Evolutionary conservation across 768 basidiomycete genomes (phyloP).

Genomic region (Pleurotus sapidus): DNA sequence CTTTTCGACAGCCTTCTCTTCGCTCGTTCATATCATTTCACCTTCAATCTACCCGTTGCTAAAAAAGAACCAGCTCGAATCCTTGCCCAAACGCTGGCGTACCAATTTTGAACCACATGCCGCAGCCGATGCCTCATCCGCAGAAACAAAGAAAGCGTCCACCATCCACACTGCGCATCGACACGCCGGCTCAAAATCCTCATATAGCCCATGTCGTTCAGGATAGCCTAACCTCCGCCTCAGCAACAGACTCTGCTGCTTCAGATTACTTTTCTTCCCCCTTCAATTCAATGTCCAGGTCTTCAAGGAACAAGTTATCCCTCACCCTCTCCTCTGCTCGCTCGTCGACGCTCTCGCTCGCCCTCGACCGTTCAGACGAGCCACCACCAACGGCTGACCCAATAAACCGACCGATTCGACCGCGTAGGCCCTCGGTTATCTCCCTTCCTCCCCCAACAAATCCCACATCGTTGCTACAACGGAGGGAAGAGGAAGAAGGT

Average conservation of each 20-base stretch:
- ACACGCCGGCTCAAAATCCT: slow-evolving; percentile 45
- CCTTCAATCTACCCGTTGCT: neutral
- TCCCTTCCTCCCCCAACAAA: slow-evolving; percentile 63
- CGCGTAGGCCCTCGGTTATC: slow-evolving; percentile 66
- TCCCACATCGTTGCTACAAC: slow-evolving; percentile 50
- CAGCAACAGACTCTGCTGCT: slow-evolving; percentile 8
- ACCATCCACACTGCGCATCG: slow-evolving; percentile 56
- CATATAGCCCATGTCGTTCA: slow-evolving; percentile 48
- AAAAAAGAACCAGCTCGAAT: neutral
- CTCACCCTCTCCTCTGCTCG: slow-evolving; percentile 62
- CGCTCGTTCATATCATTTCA: slow-evolving; percentile 1
- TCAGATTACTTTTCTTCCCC: slow-evolving; percentile 9
- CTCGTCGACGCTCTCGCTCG: slow-evolving; percentile 53
- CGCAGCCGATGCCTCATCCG: slow-evolving; percentile 7
- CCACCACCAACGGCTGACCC: slow-evolving; percentile 27
- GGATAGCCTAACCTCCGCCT: slow-evolving; percentile 45
- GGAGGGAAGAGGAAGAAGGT: slow-evolving; percentile 59
- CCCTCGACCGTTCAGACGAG: slow-evolving; percentile 29
- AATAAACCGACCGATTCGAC: slow-evolving; percentile 31
- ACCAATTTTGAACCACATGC: neutral
- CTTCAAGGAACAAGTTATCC: slow-evolving; percentile 59
- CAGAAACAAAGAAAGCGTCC: slow-evolving; percentile 34
- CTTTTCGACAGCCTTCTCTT: neutral
- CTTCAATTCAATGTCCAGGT: slow-evolving; percentile 4
- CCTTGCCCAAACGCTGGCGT: slow-evolving; percentile 5